Conservation (phyloP, 2,329 filamentous ascomycete species). For the Xylaria sp. region DNA sequence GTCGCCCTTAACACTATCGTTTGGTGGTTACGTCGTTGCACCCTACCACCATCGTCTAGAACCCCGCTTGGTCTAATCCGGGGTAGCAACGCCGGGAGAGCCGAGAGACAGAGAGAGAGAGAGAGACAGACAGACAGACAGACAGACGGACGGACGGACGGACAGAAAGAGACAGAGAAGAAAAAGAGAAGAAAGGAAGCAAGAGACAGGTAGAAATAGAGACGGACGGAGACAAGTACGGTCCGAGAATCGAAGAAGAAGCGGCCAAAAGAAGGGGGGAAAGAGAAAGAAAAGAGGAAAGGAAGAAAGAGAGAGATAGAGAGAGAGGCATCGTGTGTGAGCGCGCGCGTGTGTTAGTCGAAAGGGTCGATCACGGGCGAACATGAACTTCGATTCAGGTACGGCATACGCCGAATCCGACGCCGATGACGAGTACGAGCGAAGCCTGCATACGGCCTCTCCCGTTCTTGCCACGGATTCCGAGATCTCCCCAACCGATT, state of each 20-base stretch:
- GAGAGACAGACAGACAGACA: constrained; percentile 1
- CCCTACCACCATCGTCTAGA: constrained; percentile 19
- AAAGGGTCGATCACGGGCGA: constrained; percentile 28
- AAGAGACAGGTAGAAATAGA: neutral
- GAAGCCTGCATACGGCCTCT: constrained; percentile 74
- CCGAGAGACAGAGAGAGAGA: constrained; percentile 11
- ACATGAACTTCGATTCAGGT: constrained; percentile 72
- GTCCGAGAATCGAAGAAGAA: neutral
- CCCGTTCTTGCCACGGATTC: constrained; percentile 73
- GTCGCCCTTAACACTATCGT: constrained; percentile 1
- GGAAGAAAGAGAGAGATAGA: neutral
- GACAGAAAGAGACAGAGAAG: constrained; percentile 15
- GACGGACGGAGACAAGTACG: neutral
- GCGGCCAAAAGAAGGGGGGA: neutral
- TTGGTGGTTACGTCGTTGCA: constrained; percentile 15
- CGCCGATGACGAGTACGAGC: constrained; percentile 85
- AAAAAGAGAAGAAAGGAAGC: neutral
- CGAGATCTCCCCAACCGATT: constrained; percentile 76
- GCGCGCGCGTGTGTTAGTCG: neutral
- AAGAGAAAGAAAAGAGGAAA: neutral
- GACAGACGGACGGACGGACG: neutral
- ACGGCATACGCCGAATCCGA: constrained; percentile 82
- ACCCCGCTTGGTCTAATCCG: neutral
- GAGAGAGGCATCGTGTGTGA: constrained; percentile 16
- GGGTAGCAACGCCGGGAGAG: constrained; percentile 12